phyloP scores from a whole-genome alignment of 1,284 basidiomycete genomes.

The Ustilago nuda region DNA sequence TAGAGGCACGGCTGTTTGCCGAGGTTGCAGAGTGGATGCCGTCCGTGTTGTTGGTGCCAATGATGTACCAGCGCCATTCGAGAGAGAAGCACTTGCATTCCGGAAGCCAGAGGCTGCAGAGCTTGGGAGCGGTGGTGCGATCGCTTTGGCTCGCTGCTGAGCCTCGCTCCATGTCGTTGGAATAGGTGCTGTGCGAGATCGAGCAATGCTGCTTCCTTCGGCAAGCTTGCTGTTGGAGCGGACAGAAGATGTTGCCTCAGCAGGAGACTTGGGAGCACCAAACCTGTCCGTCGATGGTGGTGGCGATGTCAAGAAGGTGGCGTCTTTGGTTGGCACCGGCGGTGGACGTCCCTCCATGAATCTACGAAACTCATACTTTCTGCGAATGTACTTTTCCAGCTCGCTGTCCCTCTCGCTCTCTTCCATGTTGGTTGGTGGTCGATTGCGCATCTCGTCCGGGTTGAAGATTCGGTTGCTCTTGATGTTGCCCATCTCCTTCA shows the following conservation, averaged over 20 bases:
- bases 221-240: conserved; percentile 6
- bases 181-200: conserved; percentile 56
- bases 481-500: conserved; percentile 81
- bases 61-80: conserved; percentile 4
- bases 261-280: conserved; percentile 13
- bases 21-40: conserved; percentile 20
- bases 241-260: conserved; percentile 7
- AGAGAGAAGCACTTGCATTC: conserved; percentile 12
- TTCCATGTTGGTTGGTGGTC: conserved; percentile 81
- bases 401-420: conserved; percentile 82
- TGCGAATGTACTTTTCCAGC: conserved; percentile 83
- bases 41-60: conserved; percentile 6
- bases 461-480: conserved; percentile 81
- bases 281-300: conserved; percentile 16
- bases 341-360: conserved; percentile 57
- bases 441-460: conserved; percentile 79
- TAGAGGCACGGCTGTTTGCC: conserved; percentile 20
- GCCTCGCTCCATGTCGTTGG: conserved; percentile 56
- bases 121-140: conserved; percentile 31
- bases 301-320: conserved; percentile 42
- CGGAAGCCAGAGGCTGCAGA: conserved; percentile 17
- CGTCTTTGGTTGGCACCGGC: conserved; percentile 58
- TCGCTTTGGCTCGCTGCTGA: conserved; percentile 33
- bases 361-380: conserved; percentile 72
- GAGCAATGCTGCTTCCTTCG: conserved; percentile 38